Evolutionary conservation across 306 rosid genomes (phyloP).

Genomic region (Malus asiatica): DNA sequence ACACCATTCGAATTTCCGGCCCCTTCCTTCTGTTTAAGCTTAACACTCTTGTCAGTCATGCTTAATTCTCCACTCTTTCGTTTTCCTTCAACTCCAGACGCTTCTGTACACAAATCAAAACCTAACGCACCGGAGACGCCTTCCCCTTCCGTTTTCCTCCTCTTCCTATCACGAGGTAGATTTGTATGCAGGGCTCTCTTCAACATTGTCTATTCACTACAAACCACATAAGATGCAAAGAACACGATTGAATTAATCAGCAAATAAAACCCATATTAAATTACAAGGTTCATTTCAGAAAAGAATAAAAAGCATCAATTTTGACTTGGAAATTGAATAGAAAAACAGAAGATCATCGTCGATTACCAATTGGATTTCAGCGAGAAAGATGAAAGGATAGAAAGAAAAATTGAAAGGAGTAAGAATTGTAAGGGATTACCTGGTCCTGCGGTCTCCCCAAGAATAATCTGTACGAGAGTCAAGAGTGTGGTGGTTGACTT

Average conservation of each 20-base stretch:
- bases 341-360: background rate
- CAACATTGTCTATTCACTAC: background rate
- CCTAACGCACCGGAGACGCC: background rate
- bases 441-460: background rate
- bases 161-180: background rate
- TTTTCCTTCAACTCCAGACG: background rate
- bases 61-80: background rate
- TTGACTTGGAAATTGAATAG: background rate
- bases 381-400: too few relatives aligned
- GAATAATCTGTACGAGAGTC: background rate
- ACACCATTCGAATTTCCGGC: background rate
- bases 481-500: background rate
- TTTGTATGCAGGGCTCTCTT: background rate
- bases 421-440: background rate
- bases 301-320: background rate
- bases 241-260: background rate
- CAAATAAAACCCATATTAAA: background rate
- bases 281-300: background rate
- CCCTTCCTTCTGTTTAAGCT: background rate
- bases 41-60: background rate
- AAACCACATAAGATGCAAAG: background rate
- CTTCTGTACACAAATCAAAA: background rate
- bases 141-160: background rate
- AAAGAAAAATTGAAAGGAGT: background rate
- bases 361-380: background rate